Base-by-base conservation (phyloP, 108 stramenopile genomes). In the Cylindrotheca fusiformis region DNA sequence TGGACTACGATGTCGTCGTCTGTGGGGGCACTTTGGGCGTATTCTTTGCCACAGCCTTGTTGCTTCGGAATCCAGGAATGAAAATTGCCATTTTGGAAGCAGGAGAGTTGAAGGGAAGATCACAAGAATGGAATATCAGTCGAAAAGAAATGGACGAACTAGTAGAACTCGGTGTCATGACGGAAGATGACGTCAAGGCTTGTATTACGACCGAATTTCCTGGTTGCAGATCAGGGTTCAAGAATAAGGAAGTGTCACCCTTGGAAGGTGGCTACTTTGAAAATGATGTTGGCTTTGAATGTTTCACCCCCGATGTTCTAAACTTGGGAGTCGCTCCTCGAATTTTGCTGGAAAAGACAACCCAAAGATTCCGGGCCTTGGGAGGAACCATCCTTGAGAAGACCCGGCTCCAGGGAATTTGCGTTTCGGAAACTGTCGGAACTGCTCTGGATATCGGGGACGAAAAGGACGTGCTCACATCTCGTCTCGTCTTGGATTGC, bases 71-170 rank as follows among this genome's bases (percentile, higher is more conserved):
- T 14, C 65, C 52, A 21, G 94, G 94, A 1, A 80, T 80, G 52
- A 68, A 61, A 6, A 93, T 96, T 19, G 71, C 69, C 26, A 91
- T 95, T 4, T 63, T 97, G 2, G 96, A 97, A 63, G 82, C 91
- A 25, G 91, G 86, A 0, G 78, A 80, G 49, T 67, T 95, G 19
- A 71, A 67, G 25, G 95, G 95, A 2, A 58, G 96, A 26, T 90
- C 93, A 65, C 96, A 97, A 74, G 96, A 95, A 55, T 95, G 96
- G 96, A 97, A 97, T 62, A 88, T 97, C 20, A 82, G 84, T 26
- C 81, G 80, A 80, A 83, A 91, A 48, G 96, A 97, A 63, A 46
- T 97, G 18, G 24, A 72, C 46, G 91, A 93, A 56, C 79, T 97
- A 29, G 69, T 81, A 30, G 77, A 88, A 22, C 48, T 90, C 36